phyloP scores from a whole-genome alignment of 208 protist genomes.

The Acanthamoeba culbertsoni region DNA sequence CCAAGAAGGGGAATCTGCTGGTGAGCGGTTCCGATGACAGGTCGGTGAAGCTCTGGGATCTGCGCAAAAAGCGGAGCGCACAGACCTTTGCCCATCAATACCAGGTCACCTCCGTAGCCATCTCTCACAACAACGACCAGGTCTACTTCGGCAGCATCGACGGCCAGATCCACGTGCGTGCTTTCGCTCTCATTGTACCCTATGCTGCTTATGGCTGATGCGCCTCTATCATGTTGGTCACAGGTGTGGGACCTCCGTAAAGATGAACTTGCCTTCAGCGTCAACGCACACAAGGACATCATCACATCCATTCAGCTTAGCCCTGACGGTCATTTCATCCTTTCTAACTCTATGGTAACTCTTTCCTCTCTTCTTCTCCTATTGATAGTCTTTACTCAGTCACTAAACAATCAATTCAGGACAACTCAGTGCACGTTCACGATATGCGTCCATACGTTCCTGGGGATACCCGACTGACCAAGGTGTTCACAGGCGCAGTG shows the following conservation, averaged over 20 bases:
- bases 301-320: constrained; percentile 73
- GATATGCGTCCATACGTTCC: constrained; percentile 79
- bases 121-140: constrained; percentile 69
- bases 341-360: constrained; percentile 81
- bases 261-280: not conserved
- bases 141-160: constrained; percentile 81
- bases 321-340: constrained; percentile 79
- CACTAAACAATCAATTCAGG: not conserved
- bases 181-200: not conserved
- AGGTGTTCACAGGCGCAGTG: constrained; percentile 48
- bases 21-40: constrained; percentile 75
- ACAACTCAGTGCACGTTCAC: constrained; percentile 79
- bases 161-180: constrained; percentile 68
- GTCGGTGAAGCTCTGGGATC: constrained; percentile 74
- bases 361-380: not conserved
- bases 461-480: constrained; percentile 44
- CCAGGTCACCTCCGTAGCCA: constrained; percentile 72
- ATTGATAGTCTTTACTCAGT: not conserved
- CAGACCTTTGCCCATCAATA: constrained; percentile 60
- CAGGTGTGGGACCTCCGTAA: constrained; percentile 77
- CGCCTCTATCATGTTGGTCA: not conserved
- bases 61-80: constrained; percentile 16
- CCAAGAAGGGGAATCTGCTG: constrained; percentile 59
- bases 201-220: not conserved
- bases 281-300: constrained; percentile 76